Base-by-base conservation (phyloP, 306 rosid species). In the Prunus fruticosa region DNA sequence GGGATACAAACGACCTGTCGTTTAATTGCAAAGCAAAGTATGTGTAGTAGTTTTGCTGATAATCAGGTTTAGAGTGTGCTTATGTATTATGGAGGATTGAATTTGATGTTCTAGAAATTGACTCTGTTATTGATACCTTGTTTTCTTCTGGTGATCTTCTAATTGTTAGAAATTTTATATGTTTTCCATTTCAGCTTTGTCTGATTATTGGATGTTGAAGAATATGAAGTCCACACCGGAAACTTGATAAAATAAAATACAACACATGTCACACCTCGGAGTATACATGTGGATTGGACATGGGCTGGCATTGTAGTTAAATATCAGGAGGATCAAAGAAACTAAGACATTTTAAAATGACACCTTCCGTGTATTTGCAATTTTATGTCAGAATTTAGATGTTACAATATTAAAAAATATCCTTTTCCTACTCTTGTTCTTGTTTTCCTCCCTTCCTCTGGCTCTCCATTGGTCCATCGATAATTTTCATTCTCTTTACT, bases 371-470 rank as follows among this genome's bases (percentile, higher is more conserved):
- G 9, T 38, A 7, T 8, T 71, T 71, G 49, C 43, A 49, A 32
- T 11, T 53, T 0, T 30, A 18, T 32, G 41, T 71, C 18, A 53
- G 30, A 52, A 38, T 38, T 38, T 38, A 38, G 9, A 38, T 38
- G 9, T 38, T 38, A 38, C 0, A 34, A 34, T 34, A 34, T 34
- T n/a, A 20, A 56, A 34, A 30, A 22, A 8, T n/a, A 3, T 4
- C 43, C 2, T 56, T 13, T 56, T 41, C 58, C 50, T 3, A 2
- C 13, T 52, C 64, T 72, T 72, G 76, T 72, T 72, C 76, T 54
- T 71, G 65, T 71, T n/a, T 14, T n/a, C 43, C 12, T 71, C 50
- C 12, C 2, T 51, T 70, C n/a, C 25, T 11, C 45, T 32, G 19
- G 32, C 51, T 12, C 47, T 30, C 3, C 12, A 63, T 30, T 23